Base-by-base conservation (phyloP, 306 rosid genomes). In the Rosa persica region DNA sequence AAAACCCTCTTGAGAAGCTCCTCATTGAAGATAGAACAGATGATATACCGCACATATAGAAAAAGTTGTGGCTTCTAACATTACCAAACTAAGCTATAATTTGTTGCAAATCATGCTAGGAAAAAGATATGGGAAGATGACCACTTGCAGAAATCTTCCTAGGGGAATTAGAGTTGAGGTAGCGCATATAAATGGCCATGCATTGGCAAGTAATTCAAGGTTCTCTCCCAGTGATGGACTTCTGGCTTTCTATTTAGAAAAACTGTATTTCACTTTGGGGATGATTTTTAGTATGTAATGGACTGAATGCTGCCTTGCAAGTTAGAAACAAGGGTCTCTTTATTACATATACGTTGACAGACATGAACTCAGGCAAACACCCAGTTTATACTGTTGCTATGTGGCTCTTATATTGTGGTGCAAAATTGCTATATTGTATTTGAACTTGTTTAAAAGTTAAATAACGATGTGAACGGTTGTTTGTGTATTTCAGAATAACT, bases 401-500 rank as follows among this genome's bases (percentile, higher is more conserved):
- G 12, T 68, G 15, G 65, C 47, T 66, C 46, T 60, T 39, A 11
- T 36, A 22, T 30, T 34, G 27, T 17, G 39, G n/a, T 34, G 8
- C 25, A 10, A 10, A 39, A 19, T 22, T 69, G 1, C 23, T 43
- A 12, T 40, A 1, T 46, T 22, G 70, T 54, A 36, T 30, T 25
- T 64, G 51, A 3, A 34, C 47, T 5, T 23, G 55, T 64, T 52
- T 77, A 20, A 76, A 73, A 3, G 58, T 69, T 69, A 0, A 4
- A 17, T 80, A 54, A 22, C 46, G 15, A 9, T 27, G 27, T 51
- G 78, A 72, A 43, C 1, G 27, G 11, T 39, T 25, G 12, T 71
- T 48, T 58, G 5, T 81, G 48, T 65, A 17, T 75, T 76, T 72
- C 95, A 92, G 97, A 78, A 82, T 90, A 51, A 78, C 95, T 22